Evolutionary conservation across 345 rosid genomes (phyloP).

Genomic region (Acer saccharum): DNA sequence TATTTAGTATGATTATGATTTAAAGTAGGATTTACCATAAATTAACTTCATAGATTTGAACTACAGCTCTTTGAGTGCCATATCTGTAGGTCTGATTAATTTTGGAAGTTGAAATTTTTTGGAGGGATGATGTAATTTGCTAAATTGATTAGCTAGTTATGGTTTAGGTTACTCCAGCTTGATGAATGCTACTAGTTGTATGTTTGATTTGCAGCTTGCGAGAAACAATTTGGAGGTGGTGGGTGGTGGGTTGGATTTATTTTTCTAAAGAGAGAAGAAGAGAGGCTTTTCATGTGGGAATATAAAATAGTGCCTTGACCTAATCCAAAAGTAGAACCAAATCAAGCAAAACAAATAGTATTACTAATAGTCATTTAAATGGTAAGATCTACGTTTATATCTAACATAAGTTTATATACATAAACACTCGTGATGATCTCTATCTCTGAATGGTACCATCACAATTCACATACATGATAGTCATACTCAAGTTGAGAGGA

Average conservation of each 20-base stretch:
- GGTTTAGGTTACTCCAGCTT: background rate
- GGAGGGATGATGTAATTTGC: background rate
- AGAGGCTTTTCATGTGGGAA: background rate
- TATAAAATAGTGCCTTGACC: background rate
- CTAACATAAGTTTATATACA: too few relatives aligned
- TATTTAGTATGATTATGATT: background rate
- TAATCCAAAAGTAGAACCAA: background rate
- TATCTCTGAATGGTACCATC: background rate
- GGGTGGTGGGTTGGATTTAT: constrained; percentile 5
- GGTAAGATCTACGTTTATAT: background rate
- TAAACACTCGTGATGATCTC: background rate
- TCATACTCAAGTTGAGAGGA: constrained; percentile 19
- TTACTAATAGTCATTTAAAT: background rate
- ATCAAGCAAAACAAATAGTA: background rate
- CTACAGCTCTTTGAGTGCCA: background rate
- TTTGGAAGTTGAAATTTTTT: background rate
- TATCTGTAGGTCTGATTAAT: background rate
- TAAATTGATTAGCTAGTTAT: background rate
- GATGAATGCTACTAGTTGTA: too few relatives aligned
- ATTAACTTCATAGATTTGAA: background rate
- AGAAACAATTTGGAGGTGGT: background rate
- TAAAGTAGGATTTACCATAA: background rate
- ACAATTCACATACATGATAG: background rate
- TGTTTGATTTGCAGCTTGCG: too few relatives aligned
- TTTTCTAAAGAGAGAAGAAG: background rate